Base-by-base conservation (phyloP, 2,329 filamentous ascomycete species). In the Colletotrichum sublineola region DNA sequence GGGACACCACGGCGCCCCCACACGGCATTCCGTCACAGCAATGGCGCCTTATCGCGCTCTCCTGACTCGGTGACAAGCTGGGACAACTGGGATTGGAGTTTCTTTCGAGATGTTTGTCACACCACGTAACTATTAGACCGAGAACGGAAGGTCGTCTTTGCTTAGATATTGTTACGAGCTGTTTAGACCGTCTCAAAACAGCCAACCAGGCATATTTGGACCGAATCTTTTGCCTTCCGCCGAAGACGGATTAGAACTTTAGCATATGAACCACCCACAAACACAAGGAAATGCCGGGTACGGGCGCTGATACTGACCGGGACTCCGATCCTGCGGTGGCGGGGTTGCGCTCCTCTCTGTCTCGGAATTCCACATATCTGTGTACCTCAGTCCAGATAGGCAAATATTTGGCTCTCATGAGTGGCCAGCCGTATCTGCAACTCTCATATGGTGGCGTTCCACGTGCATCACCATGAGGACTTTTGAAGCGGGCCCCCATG, bases 251-350 rank as follows among this genome's bases (percentile, higher is more conserved):
- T 33, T 48, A 31, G 11, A 24, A 6, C 20, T 48, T 24, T 44
- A 8, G 42, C 20, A 12, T n/a, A 15, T 18, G 5, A 48, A 18
- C 2, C n/a, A 11, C 2, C 31, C 29, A n/a, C 44, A 14, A 8
- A 46, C 29, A 14, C 1, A 24, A 24, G 5, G n/a, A 12, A 48
- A 36, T n/a, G 14, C 9, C 63, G 33, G 20, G 14, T 18, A 48
- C n/a, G 38, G 29, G 56, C n/a, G 0, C 3, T 9, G 31, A 20
- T 1, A 0, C 31, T 11, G 29, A 29, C 40, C 2, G 18, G 64
- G 57, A 24, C 52, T 24, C n/a, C 42, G 29, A 71, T 68, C 68
- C 64, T 38, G 44, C 57, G 6, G 31, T 20, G 64, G 68, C 57
- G 57, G 68, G 44, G 68, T 63, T 57, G 29, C 64, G 58, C 50